Base-by-base conservation (phyloP, 179 eudicot genomes). In the Beta corolliflora region DNA sequence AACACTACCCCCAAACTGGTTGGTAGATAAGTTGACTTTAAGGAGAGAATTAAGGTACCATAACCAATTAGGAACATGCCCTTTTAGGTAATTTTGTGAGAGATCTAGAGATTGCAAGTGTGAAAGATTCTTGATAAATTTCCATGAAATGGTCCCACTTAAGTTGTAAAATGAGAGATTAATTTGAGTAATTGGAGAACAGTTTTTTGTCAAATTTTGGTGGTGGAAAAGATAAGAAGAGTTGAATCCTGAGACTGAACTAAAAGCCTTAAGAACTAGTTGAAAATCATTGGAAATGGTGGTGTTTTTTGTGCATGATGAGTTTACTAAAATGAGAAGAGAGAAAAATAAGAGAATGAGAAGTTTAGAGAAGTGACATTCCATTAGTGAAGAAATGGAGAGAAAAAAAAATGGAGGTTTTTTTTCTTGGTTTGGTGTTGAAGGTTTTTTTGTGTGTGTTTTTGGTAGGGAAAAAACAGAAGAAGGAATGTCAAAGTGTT, bases 91-190 rank as follows among this genome's bases (percentile, higher is more conserved):
- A 81, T 96, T 96, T 81, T 85, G 83, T 67, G 98, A 96, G 80
- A 96, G 92, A 81, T 94, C 96, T 10, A 96, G 36, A 44, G 84
- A 31, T 7, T 83, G 84, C 65, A 96, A 86, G 4, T 82, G 84
- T 25, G 98, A 41, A 16, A 96, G 78, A 84, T 92, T 91, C n/a
- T 55, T 85, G 21, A 96, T 81, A 83, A 68, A 90, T 3, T 77
- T 83, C 99, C 96, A 96, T n/a, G 96, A 88, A 54, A 94, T 60
- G 41, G 86, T 72, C 65, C 99, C 99, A 78, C 54, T 86, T 36
- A 96, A 89, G 71, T 91, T 90, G n/a, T 77, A 89, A 31, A 89
- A 91, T 1, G 96, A 69, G 83, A 96, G 89, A 44, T 82, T 84
- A 4, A 93, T 75, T 21, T 85, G 79, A 10, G 81, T 84, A 1